Evolutionary conservation across 2,329 filamentous ascomycete species (phyloP).

Genomic region (Aspergillus pseudonomiae): DNA sequence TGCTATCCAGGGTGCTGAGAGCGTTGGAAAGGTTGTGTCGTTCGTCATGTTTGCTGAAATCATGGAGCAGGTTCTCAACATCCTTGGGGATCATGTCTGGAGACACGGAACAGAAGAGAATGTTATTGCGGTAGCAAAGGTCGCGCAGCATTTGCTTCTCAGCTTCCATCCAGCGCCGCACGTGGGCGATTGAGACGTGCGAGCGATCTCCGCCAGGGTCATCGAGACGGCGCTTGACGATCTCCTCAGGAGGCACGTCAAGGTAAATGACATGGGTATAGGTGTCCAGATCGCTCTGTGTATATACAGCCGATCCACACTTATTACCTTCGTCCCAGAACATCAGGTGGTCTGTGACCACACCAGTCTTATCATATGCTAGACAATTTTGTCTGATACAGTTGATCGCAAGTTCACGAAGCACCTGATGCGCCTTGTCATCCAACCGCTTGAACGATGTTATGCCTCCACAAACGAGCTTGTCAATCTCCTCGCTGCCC

Average conservation of each 20-base stretch:
- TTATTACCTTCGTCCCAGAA: conserved; percentile 51
- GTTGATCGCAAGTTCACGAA: not conserved
- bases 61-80: conserved; percentile 11
- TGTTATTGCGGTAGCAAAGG: conserved; percentile 50
- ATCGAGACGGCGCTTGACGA: conserved; percentile 41
- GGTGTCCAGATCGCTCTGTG: conserved; percentile 46
- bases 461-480: not conserved
- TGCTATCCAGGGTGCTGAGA: conserved; percentile 35
- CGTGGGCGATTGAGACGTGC: conserved; percentile 35
- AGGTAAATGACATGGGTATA: conserved; percentile 66
- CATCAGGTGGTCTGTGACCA: conserved; percentile 61
- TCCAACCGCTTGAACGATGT: not conserved
- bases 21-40: conserved; percentile 41
- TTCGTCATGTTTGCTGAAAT: conserved; percentile 46
- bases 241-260: conserved; percentile 39
- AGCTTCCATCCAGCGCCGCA: conserved; percentile 52
- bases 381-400: not conserved
- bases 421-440: not conserved
- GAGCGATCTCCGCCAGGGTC: conserved; percentile 46
- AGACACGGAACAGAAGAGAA: conserved; percentile 48
- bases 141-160: conserved; percentile 50
- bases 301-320: conserved; percentile 42
- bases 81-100: not conserved
- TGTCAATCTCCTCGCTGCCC: not conserved
- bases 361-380: conserved; percentile 28